phyloP scores from a whole-genome alignment of 441 rosid genomes.

The Raphanus hybrid region DNA sequence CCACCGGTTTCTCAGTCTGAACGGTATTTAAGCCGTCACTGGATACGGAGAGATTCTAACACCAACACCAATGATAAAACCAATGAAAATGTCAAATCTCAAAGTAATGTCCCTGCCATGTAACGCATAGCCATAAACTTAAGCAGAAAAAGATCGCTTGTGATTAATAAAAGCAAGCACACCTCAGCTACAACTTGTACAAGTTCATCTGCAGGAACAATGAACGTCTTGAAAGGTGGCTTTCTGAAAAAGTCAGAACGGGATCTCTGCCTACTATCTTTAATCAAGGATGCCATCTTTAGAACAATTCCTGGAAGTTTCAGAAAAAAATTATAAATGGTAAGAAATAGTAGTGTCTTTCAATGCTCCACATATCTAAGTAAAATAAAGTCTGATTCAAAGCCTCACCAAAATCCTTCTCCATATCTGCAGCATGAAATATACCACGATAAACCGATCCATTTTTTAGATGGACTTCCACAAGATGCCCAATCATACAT shows the following conservation, averaged over 20 bases:
- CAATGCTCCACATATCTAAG: conserved; percentile 20
- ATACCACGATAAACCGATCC: conserved; percentile 88
- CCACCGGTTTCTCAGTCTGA: conserved; percentile 63
- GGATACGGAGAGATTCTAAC: conserved; percentile 78
- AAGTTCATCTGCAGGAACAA: conserved; percentile 83
- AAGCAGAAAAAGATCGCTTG: conserved; percentile 6
- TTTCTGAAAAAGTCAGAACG: conserved; percentile 62
- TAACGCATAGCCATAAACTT: conserved; percentile 8
- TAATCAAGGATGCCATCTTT: conserved; percentile 86
- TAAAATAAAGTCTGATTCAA: conserved; percentile 19
- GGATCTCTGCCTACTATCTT: conserved; percentile 74
- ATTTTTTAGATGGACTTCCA: conserved; percentile 88
- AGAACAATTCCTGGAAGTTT: conserved; percentile 73
- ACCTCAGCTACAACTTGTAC: conserved; percentile 97
- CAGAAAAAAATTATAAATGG: conserved; percentile 25
- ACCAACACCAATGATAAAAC: conserved; percentile 25
- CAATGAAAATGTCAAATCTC: conserved; percentile 27
- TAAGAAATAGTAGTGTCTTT: conserved; percentile 19
- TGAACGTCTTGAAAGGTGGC: conserved; percentile 71
- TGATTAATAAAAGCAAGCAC: conserved; percentile 22
- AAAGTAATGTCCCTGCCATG: conserved; percentile 27
- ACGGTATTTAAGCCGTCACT: conserved; percentile 61
- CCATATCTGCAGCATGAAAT: conserved; percentile 77
- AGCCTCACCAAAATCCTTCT: conserved; percentile 79
- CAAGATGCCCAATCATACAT: conserved; percentile 78